Base-by-base conservation (phyloP, 2,329 filamentous ascomycete genomes). In the Ciborinia camelliae region DNA sequence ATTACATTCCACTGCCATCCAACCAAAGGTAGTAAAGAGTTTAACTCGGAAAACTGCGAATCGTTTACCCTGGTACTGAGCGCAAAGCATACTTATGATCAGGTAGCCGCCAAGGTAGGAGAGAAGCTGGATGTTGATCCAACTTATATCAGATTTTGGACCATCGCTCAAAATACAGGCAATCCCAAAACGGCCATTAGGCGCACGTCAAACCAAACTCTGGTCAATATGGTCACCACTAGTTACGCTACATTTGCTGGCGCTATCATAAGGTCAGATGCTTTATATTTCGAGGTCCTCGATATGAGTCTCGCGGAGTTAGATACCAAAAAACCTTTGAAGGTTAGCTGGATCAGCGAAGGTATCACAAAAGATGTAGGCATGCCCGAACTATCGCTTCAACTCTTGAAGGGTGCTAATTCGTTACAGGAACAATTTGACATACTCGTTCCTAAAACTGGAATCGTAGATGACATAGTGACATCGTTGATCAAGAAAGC, bases 261-360 rank as follows among this genome's bases (percentile, higher is more conserved):
- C 70, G 84, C 84, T 64, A 87, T 83, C 39, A 90, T 92, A 73
- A 84, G 88, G 63, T 79, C 84, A 26, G 94, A 98, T 76, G 86
- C 89, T 0, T 81, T 99, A 61, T 98, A 89, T 76, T 99, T 93
- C 74, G 95, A 99, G 76, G 86, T 98, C 35, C 80, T 99, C 48
- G 95, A 99, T 68, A 96, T 97, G 81, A 97, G 92, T 72, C 79
- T 99, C 54, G 90, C 91, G 30, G 96, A 99, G 76, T 82, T 96
- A 51, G 95, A 99, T 74, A 95, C 91, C 64, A 95, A 96, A 81
- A 97, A 96, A 80, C 86, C 81, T 65, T 80, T 98, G 68, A 94
- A 91, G 76, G 79, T 99, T 55, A 90, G 83, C 1, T 94, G 90
- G 86, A 81, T 99, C 53, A 90, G 89, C 48, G 95, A 99, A 68